phyloP scores from a whole-genome alignment of 805 yeast species.

The Vanderwaltozyma yarrowii region DNA sequence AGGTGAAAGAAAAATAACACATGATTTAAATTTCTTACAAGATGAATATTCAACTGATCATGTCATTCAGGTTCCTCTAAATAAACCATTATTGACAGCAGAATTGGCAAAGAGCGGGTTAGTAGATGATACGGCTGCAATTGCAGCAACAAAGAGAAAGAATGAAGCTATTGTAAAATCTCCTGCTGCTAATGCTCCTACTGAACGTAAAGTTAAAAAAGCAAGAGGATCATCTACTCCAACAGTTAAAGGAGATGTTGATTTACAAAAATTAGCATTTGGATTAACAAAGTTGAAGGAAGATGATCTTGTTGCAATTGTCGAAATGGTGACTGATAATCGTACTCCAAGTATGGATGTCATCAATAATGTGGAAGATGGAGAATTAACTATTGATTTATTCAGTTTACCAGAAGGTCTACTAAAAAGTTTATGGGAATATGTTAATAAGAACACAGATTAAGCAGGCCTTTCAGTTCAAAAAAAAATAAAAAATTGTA shows the following conservation, averaged over 20 bases:
- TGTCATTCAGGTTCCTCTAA: constrained; percentile 62
- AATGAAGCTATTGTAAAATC: constrained; percentile 7
- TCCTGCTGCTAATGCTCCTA: no score
- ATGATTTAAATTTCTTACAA: constrained; percentile 79
- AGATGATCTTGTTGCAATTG: constrained; percentile 89
- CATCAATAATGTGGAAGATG: constrained; percentile 90
- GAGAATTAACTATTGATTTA: constrained; percentile 94
- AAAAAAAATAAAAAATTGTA: no score
- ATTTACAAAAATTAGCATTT: constrained; percentile 81
- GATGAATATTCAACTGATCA: constrained; percentile 75
- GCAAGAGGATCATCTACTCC: constrained; percentile 29
- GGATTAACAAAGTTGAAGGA: constrained; percentile 81
- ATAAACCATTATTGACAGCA: constrained; percentile 60
- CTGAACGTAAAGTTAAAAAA: constrained; percentile 37
- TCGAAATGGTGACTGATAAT: constrained; percentile 96
- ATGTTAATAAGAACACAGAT: constrained; percentile 62
- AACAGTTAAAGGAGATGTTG: constrained; percentile 65
- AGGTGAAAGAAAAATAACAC: constrained; percentile 79
- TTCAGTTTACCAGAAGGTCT: constrained; percentile 88
- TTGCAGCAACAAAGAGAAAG: constrained; percentile 20
- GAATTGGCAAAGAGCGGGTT: constrained; percentile 75
- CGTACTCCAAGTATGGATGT: constrained; percentile 92
- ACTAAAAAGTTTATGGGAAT: constrained; percentile 90
- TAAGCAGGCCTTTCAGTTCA: constrained; percentile 3
- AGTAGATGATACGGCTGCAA: constrained; percentile 45